A percentile compares a stretch with the other conserved stretches of the same genome.
These are phyloP conservation scores for Boletus sp. DNA, from an alignment of 1,284 basidiomycete genomes.

Conservation along the genomic window DNA sequence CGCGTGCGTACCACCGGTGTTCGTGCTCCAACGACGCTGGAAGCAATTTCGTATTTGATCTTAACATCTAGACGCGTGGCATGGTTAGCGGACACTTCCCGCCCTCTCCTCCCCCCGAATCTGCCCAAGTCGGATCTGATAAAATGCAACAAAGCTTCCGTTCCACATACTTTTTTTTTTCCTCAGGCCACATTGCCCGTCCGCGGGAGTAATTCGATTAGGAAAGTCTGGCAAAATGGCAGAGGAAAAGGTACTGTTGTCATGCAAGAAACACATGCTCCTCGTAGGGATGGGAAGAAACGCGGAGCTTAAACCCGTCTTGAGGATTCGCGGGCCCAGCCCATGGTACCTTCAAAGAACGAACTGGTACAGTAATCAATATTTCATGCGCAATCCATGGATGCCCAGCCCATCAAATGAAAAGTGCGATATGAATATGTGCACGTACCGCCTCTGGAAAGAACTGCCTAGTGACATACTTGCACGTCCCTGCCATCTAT, in stretches of 20 bases:
- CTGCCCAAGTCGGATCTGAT: constrained; percentile 18
- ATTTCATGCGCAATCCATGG: constrained; percentile 12
- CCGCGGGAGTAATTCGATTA: constrained; percentile 14
- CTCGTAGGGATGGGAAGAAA: constrained; percentile 8
- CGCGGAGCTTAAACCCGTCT: background rate
- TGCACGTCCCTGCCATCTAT: background rate
- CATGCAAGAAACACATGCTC: constrained; percentile 9
- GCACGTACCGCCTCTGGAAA: constrained; percentile 16
- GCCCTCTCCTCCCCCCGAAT: constrained; percentile 8
- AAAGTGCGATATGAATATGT: background rate
- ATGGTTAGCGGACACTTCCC: constrained; percentile 10
- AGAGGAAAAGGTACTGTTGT: constrained; percentile 16
- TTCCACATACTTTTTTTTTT: background rate
- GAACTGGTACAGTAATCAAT: background rate
- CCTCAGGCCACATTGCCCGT: background rate
- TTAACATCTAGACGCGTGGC: constrained; percentile 1
- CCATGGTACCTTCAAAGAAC: background rate
- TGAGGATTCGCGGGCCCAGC: background rate
- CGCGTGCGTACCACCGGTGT: no score
- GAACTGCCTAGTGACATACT: background rate
- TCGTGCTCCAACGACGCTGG: background rate
- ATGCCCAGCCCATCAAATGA: constrained; percentile 10
- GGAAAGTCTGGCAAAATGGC: background rate
- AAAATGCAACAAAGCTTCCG: constrained; percentile 2
- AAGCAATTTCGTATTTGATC: background rate